A percentile compares a stretch with the other conserved stretches of the same genome.
These are phyloP conservation scores for Dothidotthia symphoricarpi DNA, from an alignment of 2,329 filamentous ascomycete species.

Conservation along the genomic window DNA sequence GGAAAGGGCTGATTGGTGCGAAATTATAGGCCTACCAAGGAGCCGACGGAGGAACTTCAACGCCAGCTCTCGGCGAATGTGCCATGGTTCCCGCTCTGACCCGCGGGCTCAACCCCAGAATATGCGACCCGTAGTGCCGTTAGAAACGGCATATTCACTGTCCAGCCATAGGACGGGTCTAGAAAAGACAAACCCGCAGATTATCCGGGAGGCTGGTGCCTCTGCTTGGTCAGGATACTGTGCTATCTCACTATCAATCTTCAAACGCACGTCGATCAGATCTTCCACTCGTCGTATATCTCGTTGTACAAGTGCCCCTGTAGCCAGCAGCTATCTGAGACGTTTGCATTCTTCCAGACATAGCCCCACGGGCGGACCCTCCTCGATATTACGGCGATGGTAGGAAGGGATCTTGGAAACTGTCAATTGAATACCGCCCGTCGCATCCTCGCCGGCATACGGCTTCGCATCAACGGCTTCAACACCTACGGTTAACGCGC, in stretches of 20 bases:
- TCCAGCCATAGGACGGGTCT: constrained; percentile 41
- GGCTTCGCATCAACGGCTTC: constrained; percentile 45
- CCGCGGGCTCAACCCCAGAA: constrained; percentile 27
- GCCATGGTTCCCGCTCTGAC: constrained; percentile 20
- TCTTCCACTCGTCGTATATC: constrained; percentile 31
- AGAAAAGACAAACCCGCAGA: constrained; percentile 31
- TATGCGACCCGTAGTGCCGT: constrained; percentile 23
- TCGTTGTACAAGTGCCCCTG: constrained; percentile 21
- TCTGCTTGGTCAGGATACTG: constrained; percentile 31
- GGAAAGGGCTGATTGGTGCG: constrained; percentile 29
- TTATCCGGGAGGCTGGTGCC: constrained; percentile 35
- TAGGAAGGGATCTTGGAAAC: constrained; percentile 31
- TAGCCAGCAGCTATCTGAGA: constrained; percentile 22
- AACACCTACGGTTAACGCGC: constrained; percentile 42
- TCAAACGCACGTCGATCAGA: constrained; percentile 34
- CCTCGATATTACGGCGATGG: constrained; percentile 37
- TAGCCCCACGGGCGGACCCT: constrained; percentile 25
- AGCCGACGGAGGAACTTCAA: constrained; percentile 33
- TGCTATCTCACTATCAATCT: constrained; percentile 36
- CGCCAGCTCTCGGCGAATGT: constrained; percentile 24
- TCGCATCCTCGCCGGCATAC: constrained; percentile 42
- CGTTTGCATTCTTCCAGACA: constrained; percentile 25
- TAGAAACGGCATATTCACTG: constrained; percentile 39
- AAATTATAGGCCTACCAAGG: constrained; percentile 22
- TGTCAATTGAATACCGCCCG: constrained; percentile 41